Evolutionary conservation across 257 asterid species (phyloP).

Genomic region (Coffea eugenioides): DNA sequence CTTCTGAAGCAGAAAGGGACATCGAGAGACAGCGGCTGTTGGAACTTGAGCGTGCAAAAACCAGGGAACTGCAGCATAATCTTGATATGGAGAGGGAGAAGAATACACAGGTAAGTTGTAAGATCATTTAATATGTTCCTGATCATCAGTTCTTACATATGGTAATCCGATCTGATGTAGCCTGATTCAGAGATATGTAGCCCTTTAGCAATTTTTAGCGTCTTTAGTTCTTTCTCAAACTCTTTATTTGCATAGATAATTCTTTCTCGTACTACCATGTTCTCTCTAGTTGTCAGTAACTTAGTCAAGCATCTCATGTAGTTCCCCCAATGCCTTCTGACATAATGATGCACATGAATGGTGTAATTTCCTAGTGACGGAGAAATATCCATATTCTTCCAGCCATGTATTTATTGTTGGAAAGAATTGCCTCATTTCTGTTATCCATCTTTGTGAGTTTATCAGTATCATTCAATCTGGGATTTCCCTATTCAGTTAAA

Average conservation of each 20-base stretch:
- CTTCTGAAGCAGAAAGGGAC: conserved; percentile 83
- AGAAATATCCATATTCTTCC: not conserved
- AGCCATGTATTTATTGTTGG: not conserved
- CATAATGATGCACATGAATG: not conserved
- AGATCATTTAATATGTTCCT: conserved; percentile 11
- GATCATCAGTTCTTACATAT: not conserved
- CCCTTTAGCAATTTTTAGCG: not conserved
- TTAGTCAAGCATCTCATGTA: not conserved
- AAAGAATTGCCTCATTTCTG: not conserved
- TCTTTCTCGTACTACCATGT: not conserved
- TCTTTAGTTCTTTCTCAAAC: not conserved
- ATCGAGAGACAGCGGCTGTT: conserved; percentile 77
- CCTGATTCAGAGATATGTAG: not conserved
- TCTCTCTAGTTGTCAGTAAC: not conserved
- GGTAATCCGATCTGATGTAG: not conserved
- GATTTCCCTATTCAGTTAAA: not conserved
- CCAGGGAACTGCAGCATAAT: conserved; percentile 84
- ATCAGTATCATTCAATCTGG: not conserved
- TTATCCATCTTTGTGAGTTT: not conserved
- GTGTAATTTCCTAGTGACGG: not conserved
- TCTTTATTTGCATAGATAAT: not conserved
- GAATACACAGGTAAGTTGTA: conserved; percentile 76
- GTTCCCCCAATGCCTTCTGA: not conserved
- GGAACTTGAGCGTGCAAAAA: conserved; percentile 87
- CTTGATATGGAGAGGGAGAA: conserved; percentile 96